Evolutionary conservation across 1,284 basidiomycete species (phyloP).

Genomic region (Tylopilus orsonianus): DNA sequence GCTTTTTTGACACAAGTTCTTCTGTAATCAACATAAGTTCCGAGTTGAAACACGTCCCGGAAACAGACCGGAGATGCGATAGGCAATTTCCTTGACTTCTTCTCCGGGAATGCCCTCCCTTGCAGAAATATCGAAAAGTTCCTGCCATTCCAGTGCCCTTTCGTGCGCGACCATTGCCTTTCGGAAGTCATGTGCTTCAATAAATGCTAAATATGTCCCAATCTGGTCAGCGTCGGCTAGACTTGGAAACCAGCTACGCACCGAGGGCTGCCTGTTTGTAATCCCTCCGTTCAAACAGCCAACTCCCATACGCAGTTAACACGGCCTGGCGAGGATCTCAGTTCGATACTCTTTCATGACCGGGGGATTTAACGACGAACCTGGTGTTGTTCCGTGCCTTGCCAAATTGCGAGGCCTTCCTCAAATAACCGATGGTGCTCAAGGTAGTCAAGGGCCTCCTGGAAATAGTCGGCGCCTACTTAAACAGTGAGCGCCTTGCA

Average conservation of each 20-base stretch:
- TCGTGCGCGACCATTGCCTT: constrained; percentile 88
- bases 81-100: constrained; percentile 62
- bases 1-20: constrained; percentile 77
- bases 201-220: constrained; percentile 59
- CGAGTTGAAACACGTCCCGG: constrained; percentile 1
- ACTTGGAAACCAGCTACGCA: constrained; percentile 34
- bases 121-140: constrained; percentile 81
- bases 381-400: constrained; percentile 57
- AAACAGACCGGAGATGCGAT: constrained; percentile 71
- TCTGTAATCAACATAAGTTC: constrained; percentile 48
- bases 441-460: constrained; percentile 79
- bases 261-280: constrained; percentile 83
- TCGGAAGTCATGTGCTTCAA: constrained; percentile 56
- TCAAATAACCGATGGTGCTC: constrained; percentile 80
- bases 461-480: constrained; percentile 65
- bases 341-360: constrained; percentile 2
- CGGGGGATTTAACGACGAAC: constrained; percentile 41
- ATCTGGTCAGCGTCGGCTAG: constrained; percentile 7
- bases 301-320: constrained; percentile 84
- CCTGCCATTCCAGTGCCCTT: constrained; percentile 85
- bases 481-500: constrained; percentile 10
- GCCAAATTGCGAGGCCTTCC: constrained; percentile 74
- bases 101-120: constrained; percentile 45
- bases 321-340: constrained; percentile 42
- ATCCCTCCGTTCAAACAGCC: constrained; percentile 83